These are phyloP conservation scores for Cenchrus purpureus DNA, from an alignment of 176 grass and related monocot genomes.

Conservation along the genomic window DNA sequence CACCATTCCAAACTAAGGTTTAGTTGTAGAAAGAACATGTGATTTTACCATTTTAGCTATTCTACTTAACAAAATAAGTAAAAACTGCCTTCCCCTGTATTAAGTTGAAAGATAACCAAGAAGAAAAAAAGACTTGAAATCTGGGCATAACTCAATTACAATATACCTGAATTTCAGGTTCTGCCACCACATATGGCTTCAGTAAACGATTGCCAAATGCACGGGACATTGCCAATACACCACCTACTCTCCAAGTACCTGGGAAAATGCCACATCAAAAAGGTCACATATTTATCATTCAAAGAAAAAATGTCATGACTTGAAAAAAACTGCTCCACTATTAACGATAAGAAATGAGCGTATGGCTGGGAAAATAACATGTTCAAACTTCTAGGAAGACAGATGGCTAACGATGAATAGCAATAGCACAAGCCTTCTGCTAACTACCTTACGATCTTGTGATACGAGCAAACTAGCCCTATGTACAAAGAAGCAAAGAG, in stretches of 20 bases:
- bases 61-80: not conserved
- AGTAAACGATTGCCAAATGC: constrained; percentile 91
- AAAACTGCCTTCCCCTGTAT: not conserved
- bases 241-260: constrained; percentile 96
- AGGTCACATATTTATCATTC: constrained; percentile 34
- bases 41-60: not conserved
- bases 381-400: constrained; percentile 12
- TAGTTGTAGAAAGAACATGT: not conserved
- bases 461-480: not conserved
- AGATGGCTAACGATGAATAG: constrained; percentile 37
- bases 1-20: constrained; percentile 1
- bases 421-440: not conserved
- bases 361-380: not conserved
- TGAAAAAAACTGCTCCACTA: not conserved
- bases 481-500: constrained; percentile 26
- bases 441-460: constrained; percentile 7
- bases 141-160: constrained; percentile 35
- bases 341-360: not conserved
- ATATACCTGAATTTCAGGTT: constrained; percentile 89
- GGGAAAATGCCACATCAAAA: constrained; percentile 42
- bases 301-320: constrained; percentile 13
- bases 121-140: not conserved
- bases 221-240: constrained; percentile 92
- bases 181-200: constrained; percentile 81
- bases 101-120: not conserved